phyloP scores from a whole-genome alignment of 1,284 basidiomycete species.

The Phellopilus nigrolimitatus region DNA sequence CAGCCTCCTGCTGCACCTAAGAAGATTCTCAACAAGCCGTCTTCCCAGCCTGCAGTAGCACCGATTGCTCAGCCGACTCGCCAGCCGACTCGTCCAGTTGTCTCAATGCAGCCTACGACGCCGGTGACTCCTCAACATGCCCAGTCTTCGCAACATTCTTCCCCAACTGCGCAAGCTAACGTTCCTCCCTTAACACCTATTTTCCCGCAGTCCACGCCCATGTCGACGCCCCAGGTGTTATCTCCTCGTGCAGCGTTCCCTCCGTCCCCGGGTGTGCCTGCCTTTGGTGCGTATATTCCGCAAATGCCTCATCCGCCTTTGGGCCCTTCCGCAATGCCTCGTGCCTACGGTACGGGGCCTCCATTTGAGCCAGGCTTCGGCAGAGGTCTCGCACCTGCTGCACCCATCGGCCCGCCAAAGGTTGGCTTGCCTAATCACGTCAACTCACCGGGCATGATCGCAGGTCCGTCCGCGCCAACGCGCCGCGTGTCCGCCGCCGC shows the following conservation, averaged over 20 bases:
- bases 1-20: slow-evolving; percentile 43
- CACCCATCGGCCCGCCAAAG: slow-evolving; percentile 52
- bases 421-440: slow-evolving; percentile 30
- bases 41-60: slow-evolving; percentile 9
- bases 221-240: slow-evolving; percentile 5
- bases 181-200: slow-evolving; percentile 16
- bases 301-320: slow-evolving; percentile 39
- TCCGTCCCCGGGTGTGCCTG: slow-evolving; percentile 16
- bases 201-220: slow-evolving; percentile 13
- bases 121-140: slow-evolving; percentile 12
- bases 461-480: slow-evolving; percentile 24
- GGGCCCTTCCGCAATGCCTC: slow-evolving; percentile 48
- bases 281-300: slow-evolving; percentile 41
- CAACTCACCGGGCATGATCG: slow-evolving; percentile 31
- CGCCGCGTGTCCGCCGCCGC: slow-evolving; percentile 32
- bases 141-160: slow-evolving; percentile 15
- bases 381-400: slow-evolving; percentile 35
- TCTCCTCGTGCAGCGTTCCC: slow-evolving; percentile 18
- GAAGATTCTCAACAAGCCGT: slow-evolving; percentile 46
- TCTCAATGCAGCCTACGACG: slow-evolving; percentile 15
- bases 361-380: slow-evolving; percentile 47
- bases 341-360: slow-evolving; percentile 42
- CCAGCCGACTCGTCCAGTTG: slow-evolving; percentile 17
- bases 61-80: slow-evolving; percentile 14
- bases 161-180: slow-evolving; percentile 11